A percentile compares a stretch with the other conserved stretches of the same genome.
phyloP scores from a whole-genome alignment of 257 asterid species.

The Ophiorrhiza pumila region DNA sequence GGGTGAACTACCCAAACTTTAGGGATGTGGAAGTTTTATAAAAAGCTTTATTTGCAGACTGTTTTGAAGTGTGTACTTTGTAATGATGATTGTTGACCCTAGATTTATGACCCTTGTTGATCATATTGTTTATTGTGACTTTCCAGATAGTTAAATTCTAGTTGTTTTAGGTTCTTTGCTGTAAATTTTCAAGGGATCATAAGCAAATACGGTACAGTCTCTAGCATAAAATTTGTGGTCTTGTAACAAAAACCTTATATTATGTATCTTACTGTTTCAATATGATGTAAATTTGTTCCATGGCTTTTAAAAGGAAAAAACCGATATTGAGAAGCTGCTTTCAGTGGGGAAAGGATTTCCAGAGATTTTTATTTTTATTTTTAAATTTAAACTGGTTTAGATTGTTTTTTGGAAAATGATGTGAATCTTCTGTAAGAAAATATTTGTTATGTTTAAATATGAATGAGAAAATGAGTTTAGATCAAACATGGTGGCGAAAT shows the following conservation, averaged over 20 bases:
- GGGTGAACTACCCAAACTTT: not conserved
- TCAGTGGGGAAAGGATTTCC: not conserved
- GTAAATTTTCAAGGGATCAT: not conserved
- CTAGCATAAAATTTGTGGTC: not conserved
- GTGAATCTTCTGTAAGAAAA: too few relatives aligned
- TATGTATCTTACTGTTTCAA: not conserved
- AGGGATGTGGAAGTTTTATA: not conserved
- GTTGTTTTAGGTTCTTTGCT: not conserved
- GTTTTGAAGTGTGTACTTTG: not conserved
- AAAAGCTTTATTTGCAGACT: not conserved
- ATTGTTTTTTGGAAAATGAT: not conserved
- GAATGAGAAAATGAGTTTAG: too few relatives aligned
- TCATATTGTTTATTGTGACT: not conserved
- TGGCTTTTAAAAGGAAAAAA: not conserved
- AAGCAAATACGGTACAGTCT: not conserved
- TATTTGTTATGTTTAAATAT: too few relatives aligned
- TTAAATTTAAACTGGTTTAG: not conserved
- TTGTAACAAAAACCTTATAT: not conserved
- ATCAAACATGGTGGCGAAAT: too few relatives aligned
- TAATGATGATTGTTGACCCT: not conserved
- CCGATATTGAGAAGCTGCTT: not conserved
- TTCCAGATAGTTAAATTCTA: not conserved
- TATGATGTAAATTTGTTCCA: not conserved
- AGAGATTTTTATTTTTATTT: not conserved
- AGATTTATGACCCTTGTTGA: not conserved